Evolutionary conservation across 768 basidiomycete species (phyloP).

Genomic region (Tremella mesenterica): DNA sequence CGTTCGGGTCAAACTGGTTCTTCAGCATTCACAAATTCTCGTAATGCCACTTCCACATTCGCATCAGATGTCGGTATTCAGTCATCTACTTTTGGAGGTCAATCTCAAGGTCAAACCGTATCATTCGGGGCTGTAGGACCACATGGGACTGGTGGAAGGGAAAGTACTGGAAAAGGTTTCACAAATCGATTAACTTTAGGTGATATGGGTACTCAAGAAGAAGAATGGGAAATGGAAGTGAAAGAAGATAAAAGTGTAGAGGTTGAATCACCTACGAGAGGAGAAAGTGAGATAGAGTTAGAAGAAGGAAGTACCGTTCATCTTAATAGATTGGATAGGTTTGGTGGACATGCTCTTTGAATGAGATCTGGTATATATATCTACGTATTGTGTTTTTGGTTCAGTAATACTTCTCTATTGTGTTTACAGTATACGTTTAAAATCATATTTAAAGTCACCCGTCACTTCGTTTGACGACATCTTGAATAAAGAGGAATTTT

Average conservation of each 20-base stretch:
- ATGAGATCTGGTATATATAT: too few relatives aligned
- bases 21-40: conserved; percentile 12
- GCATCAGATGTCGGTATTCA: too few relatives aligned
- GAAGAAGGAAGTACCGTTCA: conserved; percentile 21
- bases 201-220: conserved; percentile 8
- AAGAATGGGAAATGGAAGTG: conserved; percentile 25
- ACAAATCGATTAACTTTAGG: conserved; percentile 25
- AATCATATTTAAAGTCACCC: too few relatives aligned
- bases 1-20: conserved; percentile 5
- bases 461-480: too few relatives aligned
- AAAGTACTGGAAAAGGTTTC: conserved; percentile 11
- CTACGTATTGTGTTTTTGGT: too few relatives aligned
- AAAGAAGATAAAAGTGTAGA: neutral
- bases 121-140: neutral
- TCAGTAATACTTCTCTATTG: too few relatives aligned
- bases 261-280: neutral
- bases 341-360: conserved; percentile 7
- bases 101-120: conserved; percentile 1
- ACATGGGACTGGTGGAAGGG: neutral
- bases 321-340: conserved; percentile 17
- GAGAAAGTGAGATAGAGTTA: conserved; percentile 4
- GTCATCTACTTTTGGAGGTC: conserved; percentile 15
- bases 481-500: too few relatives aligned
- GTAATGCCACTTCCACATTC: conserved; percentile 10
- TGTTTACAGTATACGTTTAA: too few relatives aligned